These are phyloP conservation scores for Emydomyces testavorans DNA, from an alignment of 2,329 filamentous ascomycete genomes.

Conservation along the genomic window DNA sequence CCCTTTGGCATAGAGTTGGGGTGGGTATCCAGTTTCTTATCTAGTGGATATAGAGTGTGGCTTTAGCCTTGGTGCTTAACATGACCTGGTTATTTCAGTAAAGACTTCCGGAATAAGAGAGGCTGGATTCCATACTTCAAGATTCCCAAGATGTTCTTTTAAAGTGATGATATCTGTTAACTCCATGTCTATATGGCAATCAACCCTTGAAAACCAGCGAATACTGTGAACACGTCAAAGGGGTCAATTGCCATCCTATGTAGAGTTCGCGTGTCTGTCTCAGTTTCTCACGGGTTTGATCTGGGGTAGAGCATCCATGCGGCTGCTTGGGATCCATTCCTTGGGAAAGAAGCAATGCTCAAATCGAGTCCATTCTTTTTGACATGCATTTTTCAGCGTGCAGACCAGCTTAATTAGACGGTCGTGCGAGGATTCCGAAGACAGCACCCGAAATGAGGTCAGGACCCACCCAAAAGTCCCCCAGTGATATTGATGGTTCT, in stretches of 20 bases:
- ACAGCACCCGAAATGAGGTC: not conserved
- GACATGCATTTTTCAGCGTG: not conserved
- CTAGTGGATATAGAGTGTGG: not conserved
- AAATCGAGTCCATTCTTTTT: not conserved
- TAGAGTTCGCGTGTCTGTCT: too few species aligned
- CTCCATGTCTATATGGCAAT: too few species aligned
- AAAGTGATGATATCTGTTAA: too few species aligned
- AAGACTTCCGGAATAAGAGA: not conserved
- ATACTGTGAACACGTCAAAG: too few species aligned
- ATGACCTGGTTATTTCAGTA: not conserved
- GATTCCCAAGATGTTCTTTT: too few species aligned
- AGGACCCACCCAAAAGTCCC: not conserved
- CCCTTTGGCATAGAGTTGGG: not conserved
- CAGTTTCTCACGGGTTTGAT: not conserved
- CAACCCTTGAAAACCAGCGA: too few species aligned
- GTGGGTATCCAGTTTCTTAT: not conserved
- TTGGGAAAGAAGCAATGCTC: too few species aligned
- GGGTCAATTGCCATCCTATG: too few species aligned
- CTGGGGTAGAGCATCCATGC: too few species aligned
- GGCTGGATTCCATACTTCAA: too few species aligned
- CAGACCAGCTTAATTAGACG: conserved; percentile 6
- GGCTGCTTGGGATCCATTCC: too few species aligned
- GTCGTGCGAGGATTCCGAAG: conserved; percentile 9
- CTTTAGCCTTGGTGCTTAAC: not conserved
- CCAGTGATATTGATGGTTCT: not conserved